A percentile compares a stretch with the other conserved stretches of the same genome.
These are phyloP conservation scores for Torulaspora microellipsoides DNA, from an alignment of 805 yeast species.

Conservation along the genomic window DNA sequence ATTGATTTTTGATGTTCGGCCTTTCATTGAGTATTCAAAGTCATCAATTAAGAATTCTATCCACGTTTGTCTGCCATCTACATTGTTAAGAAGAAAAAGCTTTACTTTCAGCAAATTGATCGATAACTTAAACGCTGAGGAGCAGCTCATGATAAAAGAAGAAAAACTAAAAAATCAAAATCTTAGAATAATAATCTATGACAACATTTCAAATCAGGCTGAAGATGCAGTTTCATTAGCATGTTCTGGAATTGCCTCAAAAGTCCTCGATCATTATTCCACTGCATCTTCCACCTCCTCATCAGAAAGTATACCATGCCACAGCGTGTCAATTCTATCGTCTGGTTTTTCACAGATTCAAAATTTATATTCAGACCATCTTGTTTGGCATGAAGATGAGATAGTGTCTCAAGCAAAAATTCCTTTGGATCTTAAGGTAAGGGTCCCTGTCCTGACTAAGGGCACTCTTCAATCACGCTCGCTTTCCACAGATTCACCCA, in stretches of 20 bases:
- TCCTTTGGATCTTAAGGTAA: constrained; percentile 6
- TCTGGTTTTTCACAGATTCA: constrained; percentile 22
- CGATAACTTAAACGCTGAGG: constrained; percentile 53
- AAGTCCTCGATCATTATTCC: constrained; percentile 17
- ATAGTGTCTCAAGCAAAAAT: background rate
- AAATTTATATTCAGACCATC: constrained; percentile 16
- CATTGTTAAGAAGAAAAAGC: constrained; percentile 69
- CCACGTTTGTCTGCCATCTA: constrained; percentile 85
- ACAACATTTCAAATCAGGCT: constrained; percentile 21
- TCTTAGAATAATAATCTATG: constrained; percentile 26
- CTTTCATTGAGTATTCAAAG: constrained; percentile 67
- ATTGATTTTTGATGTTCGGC: constrained; percentile 57
- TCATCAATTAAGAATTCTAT: constrained; percentile 56
- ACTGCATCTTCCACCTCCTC: background rate
- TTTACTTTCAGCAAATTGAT: constrained; percentile 62
- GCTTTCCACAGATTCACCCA: constrained; percentile 19
- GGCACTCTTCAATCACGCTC: constrained; percentile 1
- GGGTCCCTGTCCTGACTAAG: constrained; percentile 1
- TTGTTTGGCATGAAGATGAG: constrained; percentile 3
- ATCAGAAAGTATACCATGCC: background rate
- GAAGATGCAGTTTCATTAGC: constrained; percentile 25
- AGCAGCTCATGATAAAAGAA: constrained; percentile 23
- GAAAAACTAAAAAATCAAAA: constrained; percentile 11
- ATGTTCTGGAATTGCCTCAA: constrained; percentile 27
- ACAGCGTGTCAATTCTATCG: constrained; percentile 17